Percentiles rank a stretch among this genome's conserved stretches.
Conservation (phyloP, 2,329 filamentous ascomycete species). For the Alternaria sp. region DNA sequence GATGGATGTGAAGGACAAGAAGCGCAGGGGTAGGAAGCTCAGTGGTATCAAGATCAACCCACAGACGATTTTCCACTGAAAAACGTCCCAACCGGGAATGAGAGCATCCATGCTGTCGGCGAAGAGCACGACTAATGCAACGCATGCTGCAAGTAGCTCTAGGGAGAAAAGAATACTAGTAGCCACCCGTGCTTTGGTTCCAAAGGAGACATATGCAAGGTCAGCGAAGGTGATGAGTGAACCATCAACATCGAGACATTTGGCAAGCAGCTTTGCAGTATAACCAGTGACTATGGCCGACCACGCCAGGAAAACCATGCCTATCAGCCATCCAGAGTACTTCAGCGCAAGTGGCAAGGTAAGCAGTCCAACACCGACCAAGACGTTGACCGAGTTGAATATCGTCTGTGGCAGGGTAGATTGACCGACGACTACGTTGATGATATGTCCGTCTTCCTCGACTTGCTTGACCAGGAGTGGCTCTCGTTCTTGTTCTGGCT, state of each 20-base stretch:
- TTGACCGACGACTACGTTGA: constrained; percentile 86
- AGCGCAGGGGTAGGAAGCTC: constrained; percentile 81
- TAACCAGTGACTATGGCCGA: constrained; percentile 82
- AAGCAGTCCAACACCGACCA: constrained; percentile 89
- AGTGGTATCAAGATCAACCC: constrained; percentile 80
- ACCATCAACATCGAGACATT: constrained; percentile 85
- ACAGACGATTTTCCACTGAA: constrained; percentile 86
- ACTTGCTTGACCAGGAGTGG: constrained; percentile 88
- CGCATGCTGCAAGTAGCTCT: constrained; percentile 86
- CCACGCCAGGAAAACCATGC: constrained; percentile 75
- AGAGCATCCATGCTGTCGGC: constrained; percentile 87
- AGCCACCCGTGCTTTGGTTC: constrained; percentile 78
- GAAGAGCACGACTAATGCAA: constrained; percentile 91
- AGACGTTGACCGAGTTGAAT: constrained; percentile 94
- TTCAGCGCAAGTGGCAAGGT: constrained; percentile 88
- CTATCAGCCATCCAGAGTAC: constrained; percentile 88
- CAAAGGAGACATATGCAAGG: constrained; percentile 89
- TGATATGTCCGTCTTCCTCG: constrained; percentile 81
- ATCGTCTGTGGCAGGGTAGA: constrained; percentile 95
- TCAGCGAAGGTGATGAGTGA: constrained; percentile 94
- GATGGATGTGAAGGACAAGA: constrained; percentile 89
- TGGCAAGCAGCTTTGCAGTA: constrained; percentile 84
- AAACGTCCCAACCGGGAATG: constrained; percentile 73
- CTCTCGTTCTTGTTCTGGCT: constrained; percentile 61
- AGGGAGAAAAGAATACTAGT: constrained; percentile 88